Percentiles rank a stretch among this genome's conserved stretches.
Evolutionary conservation across 2,329 filamentous ascomycete genomes (phyloP).

Genomic region (Fonsecaea pedrosoi): DNA sequence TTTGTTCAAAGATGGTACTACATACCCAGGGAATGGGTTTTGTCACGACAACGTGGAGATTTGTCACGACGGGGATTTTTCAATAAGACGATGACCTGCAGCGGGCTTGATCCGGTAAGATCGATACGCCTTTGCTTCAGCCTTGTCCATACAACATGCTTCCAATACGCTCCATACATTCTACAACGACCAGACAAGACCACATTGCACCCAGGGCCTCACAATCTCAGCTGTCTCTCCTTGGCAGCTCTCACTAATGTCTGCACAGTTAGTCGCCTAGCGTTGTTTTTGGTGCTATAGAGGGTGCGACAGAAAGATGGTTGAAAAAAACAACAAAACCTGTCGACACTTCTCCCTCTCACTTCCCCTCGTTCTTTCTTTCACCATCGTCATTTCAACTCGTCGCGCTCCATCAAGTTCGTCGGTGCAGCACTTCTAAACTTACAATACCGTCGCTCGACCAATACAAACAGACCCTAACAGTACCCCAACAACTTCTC

Average conservation of each 20-base stretch:
- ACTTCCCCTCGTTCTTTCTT: neutral
- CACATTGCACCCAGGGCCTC: neutral
- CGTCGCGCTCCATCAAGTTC: neutral
- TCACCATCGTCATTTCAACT: neutral
- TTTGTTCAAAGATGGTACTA: no score
- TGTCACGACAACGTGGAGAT: neutral
- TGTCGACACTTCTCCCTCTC: neutral
- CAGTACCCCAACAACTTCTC: neutral
- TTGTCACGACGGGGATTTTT: neutral
- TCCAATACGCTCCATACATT: neutral
- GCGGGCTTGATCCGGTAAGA: conserved; percentile 3
- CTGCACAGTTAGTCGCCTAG: neutral
- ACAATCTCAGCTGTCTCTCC: neutral
- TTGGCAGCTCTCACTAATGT: neutral
- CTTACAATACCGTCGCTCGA: neutral
- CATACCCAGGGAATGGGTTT: neutral
- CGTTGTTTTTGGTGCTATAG: neutral
- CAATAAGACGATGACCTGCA: neutral
- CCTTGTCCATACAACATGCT: neutral
- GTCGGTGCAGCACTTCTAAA: neutral
- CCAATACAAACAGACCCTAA: neutral
- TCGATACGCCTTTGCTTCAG: neutral
- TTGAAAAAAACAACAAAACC: neutral
- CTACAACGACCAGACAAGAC: neutral
- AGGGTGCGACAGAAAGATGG: conserved; percentile 8